A percentile compares a stretch with the other conserved stretches of the same genome.
Evolutionary conservation across 1,284 basidiomycete genomes (phyloP).

Genomic region (Ustilago sp.): DNA sequence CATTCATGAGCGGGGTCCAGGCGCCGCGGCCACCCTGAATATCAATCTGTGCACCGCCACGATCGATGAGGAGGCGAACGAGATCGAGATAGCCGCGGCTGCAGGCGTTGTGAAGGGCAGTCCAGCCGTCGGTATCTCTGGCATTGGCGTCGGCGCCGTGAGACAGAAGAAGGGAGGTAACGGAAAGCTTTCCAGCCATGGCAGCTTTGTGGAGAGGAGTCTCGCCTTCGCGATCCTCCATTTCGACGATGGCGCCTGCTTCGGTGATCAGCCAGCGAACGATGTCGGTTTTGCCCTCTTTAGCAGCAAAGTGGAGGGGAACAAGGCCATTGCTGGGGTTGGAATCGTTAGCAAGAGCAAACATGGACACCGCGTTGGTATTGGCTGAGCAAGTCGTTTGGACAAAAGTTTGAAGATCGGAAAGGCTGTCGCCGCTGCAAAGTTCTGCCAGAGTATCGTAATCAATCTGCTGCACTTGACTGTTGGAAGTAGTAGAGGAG

Average conservation of each 20-base stretch:
- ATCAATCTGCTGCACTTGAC: constrained; percentile 27
- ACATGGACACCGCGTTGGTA: constrained; percentile 67
- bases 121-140: constrained; percentile 74
- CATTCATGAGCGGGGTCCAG: constrained; percentile 79
- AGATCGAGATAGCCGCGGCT: constrained; percentile 88
- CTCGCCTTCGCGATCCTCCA: constrained; percentile 90
- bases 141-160: constrained; percentile 55
- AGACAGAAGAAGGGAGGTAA: constrained; percentile 53
- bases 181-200: constrained; percentile 58
- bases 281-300: constrained; percentile 81
- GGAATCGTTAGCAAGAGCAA: constrained; percentile 83
- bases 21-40: constrained; percentile 55
- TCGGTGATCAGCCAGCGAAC: constrained; percentile 78
- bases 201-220: constrained; percentile 65
- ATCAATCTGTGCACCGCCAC: constrained; percentile 60
- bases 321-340: constrained; percentile 84
- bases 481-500: not conserved
- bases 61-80: constrained; percentile 74
- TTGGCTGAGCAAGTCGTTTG: constrained; percentile 20
- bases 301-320: constrained; percentile 83
- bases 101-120: constrained; percentile 83
- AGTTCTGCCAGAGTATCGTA: constrained; percentile 50
- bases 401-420: constrained; percentile 51
- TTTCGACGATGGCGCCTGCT: constrained; percentile 86
- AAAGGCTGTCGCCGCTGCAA: constrained; percentile 48